Percentiles rank a stretch among this genome's conserved stretches.
Conservation (phyloP, 306 rosid genomes). For the cucumber (Cucumis sativus) region DNA sequence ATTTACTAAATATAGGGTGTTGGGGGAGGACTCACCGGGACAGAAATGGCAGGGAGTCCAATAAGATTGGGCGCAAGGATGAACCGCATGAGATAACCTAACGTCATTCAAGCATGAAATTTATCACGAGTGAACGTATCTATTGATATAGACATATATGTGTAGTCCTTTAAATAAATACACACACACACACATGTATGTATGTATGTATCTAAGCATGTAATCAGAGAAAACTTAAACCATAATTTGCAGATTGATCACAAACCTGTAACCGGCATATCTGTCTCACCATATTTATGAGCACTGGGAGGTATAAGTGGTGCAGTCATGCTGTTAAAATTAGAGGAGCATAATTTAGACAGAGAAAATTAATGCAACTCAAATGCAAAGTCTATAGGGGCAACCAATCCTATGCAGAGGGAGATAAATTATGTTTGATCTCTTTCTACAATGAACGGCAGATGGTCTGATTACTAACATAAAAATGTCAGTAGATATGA, state of each 20-base stretch:
- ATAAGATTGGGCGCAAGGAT: constrained; percentile 57
- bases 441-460: not conserved
- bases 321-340: constrained; percentile 72
- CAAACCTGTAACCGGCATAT: constrained; percentile 67
- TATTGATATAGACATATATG: not conserved
- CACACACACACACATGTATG: too few relatives aligned
- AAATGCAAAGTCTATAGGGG: not conserved
- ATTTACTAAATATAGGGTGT: not conserved
- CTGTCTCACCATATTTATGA: constrained; percentile 66
- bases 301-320: constrained; percentile 78
- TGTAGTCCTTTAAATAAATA: too few relatives aligned
- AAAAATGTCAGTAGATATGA: not conserved
- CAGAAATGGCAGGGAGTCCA: constrained; percentile 86
- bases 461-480: not conserved
- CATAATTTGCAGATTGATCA: not conserved
- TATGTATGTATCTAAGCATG: too few relatives aligned
- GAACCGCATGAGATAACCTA: constrained; percentile 83
- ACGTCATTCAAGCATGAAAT: constrained; percentile 6
- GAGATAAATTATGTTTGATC: not conserved
- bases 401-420: not conserved
- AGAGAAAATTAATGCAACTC: not conserved
- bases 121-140: not conserved
- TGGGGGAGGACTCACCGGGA: constrained; percentile 53
- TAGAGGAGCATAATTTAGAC: not conserved
- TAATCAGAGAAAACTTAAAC: not conserved